These are phyloP conservation scores for Pulicaria dysenterica DNA, from an alignment of 129 eudicot genomes.

Conservation along the genomic window DNA sequence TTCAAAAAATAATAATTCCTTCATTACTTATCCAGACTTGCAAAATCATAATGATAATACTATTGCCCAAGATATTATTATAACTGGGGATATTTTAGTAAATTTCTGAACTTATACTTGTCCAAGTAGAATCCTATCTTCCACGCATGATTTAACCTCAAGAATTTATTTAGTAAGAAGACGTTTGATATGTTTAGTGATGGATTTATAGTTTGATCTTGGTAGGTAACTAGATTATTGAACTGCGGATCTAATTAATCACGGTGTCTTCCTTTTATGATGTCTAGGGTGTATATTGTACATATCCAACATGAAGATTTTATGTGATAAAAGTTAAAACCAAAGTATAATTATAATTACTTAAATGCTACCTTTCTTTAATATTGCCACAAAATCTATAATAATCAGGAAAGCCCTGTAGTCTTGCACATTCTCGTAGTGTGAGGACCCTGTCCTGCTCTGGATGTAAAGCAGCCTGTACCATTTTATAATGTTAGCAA, in stretches of 20 bases:
- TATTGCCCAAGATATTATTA: too few relatives aligned
- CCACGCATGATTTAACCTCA: too few relatives aligned
- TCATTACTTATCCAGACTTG: conserved; percentile 3
- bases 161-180: too few relatives aligned
- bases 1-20: neutral
- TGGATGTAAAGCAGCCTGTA: conserved; percentile 74
- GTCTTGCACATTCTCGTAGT: conserved; percentile 81
- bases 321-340: neutral
- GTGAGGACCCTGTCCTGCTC: conserved; percentile 92
- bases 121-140: too few relatives aligned
- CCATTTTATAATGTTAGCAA: conserved; percentile 10
- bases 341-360: neutral
- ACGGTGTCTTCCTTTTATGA: too few relatives aligned
- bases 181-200: too few relatives aligned
- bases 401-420: conserved; percentile 91
- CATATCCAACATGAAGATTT: neutral
- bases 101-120: too few relatives aligned
- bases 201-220: too few relatives aligned
- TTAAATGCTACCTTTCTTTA: conserved; percentile 60
- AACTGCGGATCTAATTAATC: too few relatives aligned
- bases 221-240: too few relatives aligned
- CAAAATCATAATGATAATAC: neutral
- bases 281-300: too few relatives aligned
- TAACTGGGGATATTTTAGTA: too few relatives aligned
- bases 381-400: conserved; percentile 81